A percentile compares a stretch with the other conserved stretches of the same genome.
These are phyloP conservation scores for Penicillium simplicissimum DNA, from an alignment of 495 filamentous ascomycete genomes.

Conservation along the genomic window DNA sequence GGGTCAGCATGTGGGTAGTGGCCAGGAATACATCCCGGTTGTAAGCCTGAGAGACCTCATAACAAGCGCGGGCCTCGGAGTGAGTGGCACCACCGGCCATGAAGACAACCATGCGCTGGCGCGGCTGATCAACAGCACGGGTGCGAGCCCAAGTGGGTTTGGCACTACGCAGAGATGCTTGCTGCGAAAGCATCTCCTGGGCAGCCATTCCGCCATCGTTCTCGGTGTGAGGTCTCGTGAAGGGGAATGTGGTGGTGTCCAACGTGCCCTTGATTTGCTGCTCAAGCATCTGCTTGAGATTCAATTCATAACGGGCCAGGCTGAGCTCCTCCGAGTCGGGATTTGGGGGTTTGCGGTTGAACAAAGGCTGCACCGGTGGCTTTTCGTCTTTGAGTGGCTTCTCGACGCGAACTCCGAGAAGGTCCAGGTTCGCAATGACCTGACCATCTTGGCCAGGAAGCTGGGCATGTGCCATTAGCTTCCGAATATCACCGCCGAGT, in stretches of 20 bases:
- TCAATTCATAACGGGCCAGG: slow-evolving; percentile 51
- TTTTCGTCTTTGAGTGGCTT: slow-evolving; percentile 76
- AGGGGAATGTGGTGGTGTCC: slow-evolving; percentile 69
- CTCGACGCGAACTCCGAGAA: slow-evolving; percentile 75
- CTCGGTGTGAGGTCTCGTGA: slow-evolving; percentile 72
- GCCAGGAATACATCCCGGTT: slow-evolving; percentile 84
- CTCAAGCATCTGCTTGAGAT: slow-evolving; percentile 67
- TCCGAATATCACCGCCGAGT: slow-evolving; percentile 78
- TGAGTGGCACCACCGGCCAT: slow-evolving; percentile 96
- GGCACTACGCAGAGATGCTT: slow-evolving; percentile 79
- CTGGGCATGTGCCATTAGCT: slow-evolving; percentile 80
- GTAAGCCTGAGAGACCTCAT: slow-evolving; percentile 72
- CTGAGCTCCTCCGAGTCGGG: slow-evolving; percentile 54
- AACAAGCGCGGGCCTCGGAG: slow-evolving; percentile 83
- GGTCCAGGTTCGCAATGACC: slow-evolving; percentile 73
- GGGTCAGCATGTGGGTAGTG: slow-evolving; percentile 89
- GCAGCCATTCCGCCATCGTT: slow-evolving; percentile 55
- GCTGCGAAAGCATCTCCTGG: slow-evolving; percentile 56
- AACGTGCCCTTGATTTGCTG: slow-evolving; percentile 60
- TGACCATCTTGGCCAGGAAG: slow-evolving; percentile 72
- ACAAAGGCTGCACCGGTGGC: slow-evolving; percentile 63
- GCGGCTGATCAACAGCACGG: slow-evolving; percentile 72
- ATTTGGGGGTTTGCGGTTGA: slow-evolving; percentile 58
- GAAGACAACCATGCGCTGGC: slow-evolving; percentile 90
- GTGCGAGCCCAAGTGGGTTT: slow-evolving; percentile 95